Conservation (phyloP, 192 early-diverging fungal genomes). For the Backusella macrospora region DNA sequence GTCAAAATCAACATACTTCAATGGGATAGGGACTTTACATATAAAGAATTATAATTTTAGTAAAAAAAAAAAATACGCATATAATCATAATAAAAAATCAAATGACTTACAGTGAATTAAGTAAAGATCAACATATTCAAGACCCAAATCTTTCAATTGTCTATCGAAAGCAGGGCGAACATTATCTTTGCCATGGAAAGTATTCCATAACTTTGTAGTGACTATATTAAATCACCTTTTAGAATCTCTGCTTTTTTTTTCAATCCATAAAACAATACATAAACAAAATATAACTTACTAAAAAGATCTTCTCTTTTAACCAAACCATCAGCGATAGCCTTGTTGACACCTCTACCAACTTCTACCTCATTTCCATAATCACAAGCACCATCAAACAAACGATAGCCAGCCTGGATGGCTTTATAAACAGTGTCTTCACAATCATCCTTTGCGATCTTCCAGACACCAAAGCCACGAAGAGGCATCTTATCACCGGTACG, state of each 20-base stretch:
- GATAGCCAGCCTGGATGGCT: conserved; percentile 42
- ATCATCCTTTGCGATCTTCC: conserved; percentile 51
- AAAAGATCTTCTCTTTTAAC: conserved; percentile 59
- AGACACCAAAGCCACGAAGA: conserved; percentile 54
- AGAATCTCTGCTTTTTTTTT: not conserved
- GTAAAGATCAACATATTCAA: conserved; percentile 70
- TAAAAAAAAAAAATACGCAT: conserved; percentile 1
- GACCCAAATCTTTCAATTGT: conserved; percentile 53
- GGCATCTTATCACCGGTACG: conserved; percentile 56
- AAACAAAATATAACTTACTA: conserved; percentile 12
- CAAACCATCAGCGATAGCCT: conserved; percentile 51
- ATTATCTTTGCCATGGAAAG: conserved; percentile 58
- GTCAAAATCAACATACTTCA: conserved; percentile 55
- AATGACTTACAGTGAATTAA: conserved; percentile 62
- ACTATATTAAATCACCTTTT: conserved; percentile 20
- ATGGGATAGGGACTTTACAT: conserved; percentile 43
- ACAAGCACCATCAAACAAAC: conserved; percentile 56
- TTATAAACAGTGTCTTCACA: conserved; percentile 47
- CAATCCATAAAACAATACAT: too few species aligned
- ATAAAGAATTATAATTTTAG: not conserved
- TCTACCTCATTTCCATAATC: conserved; percentile 69
- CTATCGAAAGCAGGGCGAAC: conserved; percentile 56
- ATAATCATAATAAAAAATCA: not conserved
- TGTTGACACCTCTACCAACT: conserved; percentile 60
- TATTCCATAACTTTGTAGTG: conserved; percentile 63